Evolutionary conservation across 2,329 filamentous ascomycete species (phyloP).

Genomic region (Arthrobotrys musiformis): DNA sequence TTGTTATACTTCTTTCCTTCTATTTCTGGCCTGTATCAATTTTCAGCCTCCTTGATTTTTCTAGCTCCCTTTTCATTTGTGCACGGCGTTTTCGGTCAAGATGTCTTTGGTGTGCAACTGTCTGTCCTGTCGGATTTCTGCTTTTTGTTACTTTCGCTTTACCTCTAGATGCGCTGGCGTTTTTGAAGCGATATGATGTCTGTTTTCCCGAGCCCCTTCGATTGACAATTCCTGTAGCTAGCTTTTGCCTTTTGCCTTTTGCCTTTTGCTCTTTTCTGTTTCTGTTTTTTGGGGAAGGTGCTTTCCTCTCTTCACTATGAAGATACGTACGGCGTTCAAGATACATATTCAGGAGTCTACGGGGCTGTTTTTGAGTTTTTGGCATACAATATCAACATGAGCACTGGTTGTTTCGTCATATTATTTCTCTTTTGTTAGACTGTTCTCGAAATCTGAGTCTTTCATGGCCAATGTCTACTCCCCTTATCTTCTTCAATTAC

Average conservation of each 20-base stretch:
- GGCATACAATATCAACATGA: not conserved
- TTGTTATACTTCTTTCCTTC: slow-evolving; percentile 4
- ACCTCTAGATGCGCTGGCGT: slow-evolving; percentile 55
- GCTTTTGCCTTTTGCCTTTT: too few species aligned
- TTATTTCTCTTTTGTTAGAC: slow-evolving; percentile 39
- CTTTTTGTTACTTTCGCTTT: slow-evolving; percentile 20
- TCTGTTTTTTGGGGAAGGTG: too few species aligned
- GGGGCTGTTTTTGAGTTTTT: not conserved
- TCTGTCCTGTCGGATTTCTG: slow-evolving; percentile 8
- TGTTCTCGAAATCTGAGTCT: not conserved
- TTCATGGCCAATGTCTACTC: not conserved
- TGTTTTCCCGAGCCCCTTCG: not conserved
- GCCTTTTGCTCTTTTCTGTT: too few species aligned
- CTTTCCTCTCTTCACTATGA: slow-evolving; percentile 5
- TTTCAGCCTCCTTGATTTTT: not conserved
- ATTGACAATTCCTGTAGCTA: slow-evolving; percentile 14
- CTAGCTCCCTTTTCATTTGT: slow-evolving; percentile 14
- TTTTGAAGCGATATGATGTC: slow-evolving; percentile 38
- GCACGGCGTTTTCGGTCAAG: slow-evolving; percentile 28
- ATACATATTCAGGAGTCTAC: slow-evolving; percentile 19
- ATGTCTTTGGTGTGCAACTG: slow-evolving; percentile 25
- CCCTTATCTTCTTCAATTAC: not conserved
- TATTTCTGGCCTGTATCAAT: slow-evolving; percentile 32
- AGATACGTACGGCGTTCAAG: slow-evolving; percentile 17
- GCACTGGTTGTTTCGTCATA: slow-evolving; percentile 22